Base-by-base conservation (phyloP, 23 red algal species). In the Agarophyton chilense region DNA sequence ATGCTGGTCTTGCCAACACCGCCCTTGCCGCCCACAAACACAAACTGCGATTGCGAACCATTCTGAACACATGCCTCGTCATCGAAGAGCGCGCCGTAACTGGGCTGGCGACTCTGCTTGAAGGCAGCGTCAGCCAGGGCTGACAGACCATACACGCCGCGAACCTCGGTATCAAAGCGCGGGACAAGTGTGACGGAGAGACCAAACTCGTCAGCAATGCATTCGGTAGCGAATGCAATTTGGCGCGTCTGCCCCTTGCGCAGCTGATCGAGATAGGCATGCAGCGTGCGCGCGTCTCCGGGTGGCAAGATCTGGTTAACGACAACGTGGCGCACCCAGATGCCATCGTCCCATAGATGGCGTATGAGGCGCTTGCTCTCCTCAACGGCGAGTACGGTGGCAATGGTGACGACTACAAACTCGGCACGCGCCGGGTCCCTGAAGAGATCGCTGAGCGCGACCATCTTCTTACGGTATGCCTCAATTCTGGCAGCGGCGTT, bases 1-100 rank as follows among this genome's bases (percentile, higher is more conserved):
- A 92, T 62, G 49, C 84, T 94, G 43, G 97, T 99, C 56, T 99
- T 99, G 9, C 97, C 97, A 10, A 95, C 93, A 28, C 97, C 97
- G 58, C 97, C 97, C 74, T 99, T 99, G 19, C 92, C 97, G 8
- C 87, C 97, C 16, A 92, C 86, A 72, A 99, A 92, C 56, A 96
- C 83, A 86, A 95, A 94, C 47, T 80, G 79, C 18, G 79, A 86
- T 52, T 82, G 45, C 0, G 87, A 87, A 1, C 67, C 81, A 21
- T 91, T 67, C 10, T 51, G 1, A 9, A 41, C 58, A 13, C 57
- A 34, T 3, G 46, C 25, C 12, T 60, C 38, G 6, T 64, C 51
- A 12, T 82, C 88, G 53, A 91, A 82, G 16, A 91, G 62, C 18
- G 33, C 34, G 46, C 88, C 88, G 22, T 91, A 91, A 24, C 73